Evolutionary conservation across 2,329 filamentous ascomycete genomes (phyloP).

Genomic region (Hymenoscyphus fructigenus): DNA sequence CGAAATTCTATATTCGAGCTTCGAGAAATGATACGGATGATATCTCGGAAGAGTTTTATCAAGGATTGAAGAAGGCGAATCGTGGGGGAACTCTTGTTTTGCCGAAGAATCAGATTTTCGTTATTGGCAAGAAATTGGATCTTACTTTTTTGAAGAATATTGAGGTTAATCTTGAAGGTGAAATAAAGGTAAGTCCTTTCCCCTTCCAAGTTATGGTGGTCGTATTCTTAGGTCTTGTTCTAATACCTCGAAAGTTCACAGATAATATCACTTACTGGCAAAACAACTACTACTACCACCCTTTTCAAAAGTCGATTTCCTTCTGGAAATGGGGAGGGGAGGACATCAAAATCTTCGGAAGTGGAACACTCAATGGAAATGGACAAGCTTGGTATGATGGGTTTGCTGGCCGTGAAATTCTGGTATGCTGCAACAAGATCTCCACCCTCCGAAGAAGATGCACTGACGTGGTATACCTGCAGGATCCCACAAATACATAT

Average conservation of each 20-base stretch:
- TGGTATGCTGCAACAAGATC: conserved; percentile 31
- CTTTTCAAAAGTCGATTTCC: conserved; percentile 55
- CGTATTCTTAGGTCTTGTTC: neutral
- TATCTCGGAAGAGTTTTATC: conserved; percentile 53
- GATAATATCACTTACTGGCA: conserved; percentile 68
- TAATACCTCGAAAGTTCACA: conserved; percentile 47
- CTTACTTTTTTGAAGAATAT: conserved; percentile 61
- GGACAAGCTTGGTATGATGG: conserved; percentile 29
- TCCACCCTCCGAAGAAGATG: neutral
- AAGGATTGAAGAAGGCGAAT: conserved; percentile 55
- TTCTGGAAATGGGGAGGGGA: conserved; percentile 65
- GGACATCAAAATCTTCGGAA: conserved; percentile 59
- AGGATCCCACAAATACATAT: conserved; percentile 54
- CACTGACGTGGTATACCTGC: neutral
- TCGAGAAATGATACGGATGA: conserved; percentile 56
- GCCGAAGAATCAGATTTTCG: conserved; percentile 43
- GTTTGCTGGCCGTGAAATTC: conserved; percentile 43
- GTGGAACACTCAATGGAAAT: conserved; percentile 39
- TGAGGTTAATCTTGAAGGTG: conserved; percentile 59
- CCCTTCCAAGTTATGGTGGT: no score
- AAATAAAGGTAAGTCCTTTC: conserved; percentile 53
- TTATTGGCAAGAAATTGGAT: conserved; percentile 57
- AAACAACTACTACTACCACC: conserved; percentile 49
- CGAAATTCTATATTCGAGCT: conserved; percentile 50
- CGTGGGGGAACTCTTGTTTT: conserved; percentile 57